Conservation (phyloP, 768 basidiomycete genomes). For the Lactarius tabidus region DNA sequence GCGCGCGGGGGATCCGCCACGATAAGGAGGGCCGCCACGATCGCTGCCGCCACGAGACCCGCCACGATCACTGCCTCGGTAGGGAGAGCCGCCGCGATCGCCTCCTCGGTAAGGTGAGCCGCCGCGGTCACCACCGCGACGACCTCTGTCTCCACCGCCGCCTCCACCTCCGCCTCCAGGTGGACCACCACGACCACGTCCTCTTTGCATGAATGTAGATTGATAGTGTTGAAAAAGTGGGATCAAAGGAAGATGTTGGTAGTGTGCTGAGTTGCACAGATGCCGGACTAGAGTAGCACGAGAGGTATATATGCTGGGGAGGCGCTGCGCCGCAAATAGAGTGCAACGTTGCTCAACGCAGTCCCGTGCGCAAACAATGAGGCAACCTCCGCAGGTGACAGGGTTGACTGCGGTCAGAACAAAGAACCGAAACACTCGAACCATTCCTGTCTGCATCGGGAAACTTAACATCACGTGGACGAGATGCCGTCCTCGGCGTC, state of each 20-base stretch:
- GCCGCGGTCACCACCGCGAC: constrained; percentile 14
- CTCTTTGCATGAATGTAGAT: constrained; percentile 10
- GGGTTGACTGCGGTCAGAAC: background rate
- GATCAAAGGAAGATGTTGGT: background rate
- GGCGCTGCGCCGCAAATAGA: background rate
- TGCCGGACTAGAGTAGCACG: background rate
- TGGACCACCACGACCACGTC: constrained; percentile 22
- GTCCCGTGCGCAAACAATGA: background rate
- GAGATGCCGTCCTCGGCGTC: background rate
- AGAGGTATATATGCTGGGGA: background rate
- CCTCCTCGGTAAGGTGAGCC: constrained; percentile 7
- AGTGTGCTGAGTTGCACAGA: background rate
- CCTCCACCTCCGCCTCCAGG: constrained; percentile 19
- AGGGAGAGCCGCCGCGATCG: constrained; percentile 3
- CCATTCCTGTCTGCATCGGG: too few species aligned
- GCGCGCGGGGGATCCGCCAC: constrained; percentile 14
- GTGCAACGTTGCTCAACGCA: background rate
- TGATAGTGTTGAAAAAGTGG: background rate
- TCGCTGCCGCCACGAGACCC: constrained; percentile 21
- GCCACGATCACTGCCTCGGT: constrained; percentile 3
- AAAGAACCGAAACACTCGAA: too few species aligned
- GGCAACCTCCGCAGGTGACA: background rate
- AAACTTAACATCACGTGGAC: background rate
- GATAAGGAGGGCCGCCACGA: constrained; percentile 7
- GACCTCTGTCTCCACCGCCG: constrained; percentile 22